Base-by-base conservation (phyloP, 345 rosid genomes). In the Firmiana major region DNA sequence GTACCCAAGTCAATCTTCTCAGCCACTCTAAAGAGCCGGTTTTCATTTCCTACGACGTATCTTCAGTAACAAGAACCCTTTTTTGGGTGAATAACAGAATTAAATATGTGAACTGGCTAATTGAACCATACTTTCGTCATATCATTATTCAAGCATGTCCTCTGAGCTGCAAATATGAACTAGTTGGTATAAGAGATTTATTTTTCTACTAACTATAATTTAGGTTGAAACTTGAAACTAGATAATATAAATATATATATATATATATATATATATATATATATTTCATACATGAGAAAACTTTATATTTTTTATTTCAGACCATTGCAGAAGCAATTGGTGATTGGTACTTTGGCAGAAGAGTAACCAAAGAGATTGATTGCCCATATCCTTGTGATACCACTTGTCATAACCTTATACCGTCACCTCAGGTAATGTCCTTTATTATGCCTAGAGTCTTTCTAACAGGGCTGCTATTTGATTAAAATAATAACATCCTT, bases 261-360 rank as follows among this genome's bases (percentile, higher is more conserved):
- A n/a, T n/a, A n/a, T n/a, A n/a, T n/a, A n/a, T n/a, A n/a, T n/a
- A n/a, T n/a, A n/a, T n/a, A n/a, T n/a, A n/a, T n/a, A n/a, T n/a
- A n/a, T n/a, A n/a, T n/a, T n/a, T n/a, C n/a, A n/a, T n/a, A n/a
- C n/a, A n/a, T 45, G 6, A 45, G 22, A 31, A 46, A 69, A 65
- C 42, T 12, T 21, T 26, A 65, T n/a, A 65, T 1, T 5, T 16
- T 16, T 49, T 4, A 75, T 73, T 62, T 40, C 90, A 92, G 99
- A 88, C 92, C 26, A 92, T 95, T 77, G 92, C 98, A 76, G 86
- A 77, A 79, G 87, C 97, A 36, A 94, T 93, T 12, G 99, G 99
- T 26, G 96, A 93, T 81, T 95, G 98, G 99, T 95, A 95, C 83
- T 92, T 87, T 36, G 77, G 88, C 75, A 87, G 97, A 86, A 76